Base-by-base conservation (phyloP, 108 stramenopile species). In the Conticribra guillardii region DNA sequence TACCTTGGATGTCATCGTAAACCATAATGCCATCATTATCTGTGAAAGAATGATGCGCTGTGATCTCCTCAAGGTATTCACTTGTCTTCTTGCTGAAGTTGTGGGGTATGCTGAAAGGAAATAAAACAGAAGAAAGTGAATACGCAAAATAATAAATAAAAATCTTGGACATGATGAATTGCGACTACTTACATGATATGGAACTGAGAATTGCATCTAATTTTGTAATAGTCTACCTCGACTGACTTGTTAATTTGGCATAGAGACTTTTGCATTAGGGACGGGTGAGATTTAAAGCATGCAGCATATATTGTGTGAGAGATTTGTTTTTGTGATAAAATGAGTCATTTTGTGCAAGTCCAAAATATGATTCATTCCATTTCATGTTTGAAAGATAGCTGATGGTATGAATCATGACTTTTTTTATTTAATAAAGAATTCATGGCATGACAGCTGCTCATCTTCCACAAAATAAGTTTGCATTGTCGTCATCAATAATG, bases 171-270 rank as follows among this genome's bases (percentile, higher is more conserved):
- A 15, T 15, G 44, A 17, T 7, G 8, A 18, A 54, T 19, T 23
- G 53, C 53, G 17, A 54, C 53, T 8, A 23, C 8, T 16, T 9
- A 18, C 17, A 32, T 17, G 4, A 53, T 24, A 14, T 24, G 52
- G 14, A 21, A 53, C 16, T 53, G 37, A 9, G 8, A 5, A 41
- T 64, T 64, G 67, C 50, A 56, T 22, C 54, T 63, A 19, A 84
- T 72, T 32, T 84, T 84, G 65, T 84, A 84, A 51, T 81, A 84
- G 69, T 84, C 83, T n/a, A 84, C 83, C 72, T 84, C 83, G 16
- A 80, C 80, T 21, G 83, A 84, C 49, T 76, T 80, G 67, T 84
- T 84, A 32, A 84, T 84, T 27, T 76, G 60, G 29, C 83, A 84
- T 7, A 84, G 62, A 17, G 80, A 81, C 80, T n/a, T n/a, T n/a